Conservation (phyloP, 1,284 basidiomycete genomes). For the Xerocomus cyaneibrunnescens region DNA sequence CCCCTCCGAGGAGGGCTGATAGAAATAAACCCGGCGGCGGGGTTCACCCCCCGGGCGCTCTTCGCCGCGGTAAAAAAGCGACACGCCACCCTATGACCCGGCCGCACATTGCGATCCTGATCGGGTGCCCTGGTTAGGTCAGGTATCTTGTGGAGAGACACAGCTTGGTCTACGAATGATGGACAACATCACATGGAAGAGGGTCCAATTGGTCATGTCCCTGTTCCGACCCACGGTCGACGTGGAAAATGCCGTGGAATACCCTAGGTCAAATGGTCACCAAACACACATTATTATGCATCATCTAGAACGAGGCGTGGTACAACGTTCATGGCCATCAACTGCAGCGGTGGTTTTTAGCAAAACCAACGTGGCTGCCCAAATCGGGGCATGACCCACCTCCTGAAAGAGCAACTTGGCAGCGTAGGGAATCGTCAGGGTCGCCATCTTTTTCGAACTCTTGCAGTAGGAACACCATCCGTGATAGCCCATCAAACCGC, state of each 20-base stretch:
- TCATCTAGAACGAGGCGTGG: constrained; percentile 84
- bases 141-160: constrained; percentile 5
- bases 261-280: background rate
- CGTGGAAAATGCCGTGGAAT: constrained; percentile 1
- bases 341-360: constrained; percentile 42
- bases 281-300: constrained; percentile 39
- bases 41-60: background rate
- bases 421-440: constrained; percentile 97
- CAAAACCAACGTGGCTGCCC: background rate
- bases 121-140: background rate
- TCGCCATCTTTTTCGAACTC: constrained; percentile 93
- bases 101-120: constrained; percentile 12
- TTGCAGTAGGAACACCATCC: constrained; percentile 97
- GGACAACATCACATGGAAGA: constrained; percentile 11
- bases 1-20: background rate
- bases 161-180: constrained; percentile 13
- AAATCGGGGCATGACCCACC: constrained; percentile 46
- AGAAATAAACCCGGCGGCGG: background rate
- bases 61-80: constrained; percentile 18
- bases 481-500: constrained; percentile 96
- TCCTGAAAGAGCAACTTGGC: constrained; percentile 98
- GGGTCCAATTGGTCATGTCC: background rate
- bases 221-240: constrained; percentile 5
- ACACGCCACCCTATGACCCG: constrained; percentile 27
- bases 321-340: constrained; percentile 95